Conservation (phyloP, 1,284 basidiomycete genomes). For the Inonotus obliquus region DNA sequence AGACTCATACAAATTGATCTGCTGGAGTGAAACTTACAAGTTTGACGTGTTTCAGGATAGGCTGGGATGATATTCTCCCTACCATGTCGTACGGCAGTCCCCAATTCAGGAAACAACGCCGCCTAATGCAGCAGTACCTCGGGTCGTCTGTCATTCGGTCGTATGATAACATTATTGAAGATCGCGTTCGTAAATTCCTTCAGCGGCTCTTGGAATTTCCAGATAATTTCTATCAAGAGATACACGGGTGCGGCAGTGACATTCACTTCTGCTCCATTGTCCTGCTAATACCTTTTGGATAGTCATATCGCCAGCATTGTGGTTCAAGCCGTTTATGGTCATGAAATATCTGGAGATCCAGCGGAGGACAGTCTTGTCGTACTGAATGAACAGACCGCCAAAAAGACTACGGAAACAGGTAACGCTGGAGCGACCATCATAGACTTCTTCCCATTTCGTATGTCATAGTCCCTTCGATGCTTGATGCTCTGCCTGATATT, state of each 20-base stretch:
- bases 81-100: constrained; percentile 25
- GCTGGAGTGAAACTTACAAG: not conserved
- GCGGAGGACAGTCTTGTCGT: not conserved
- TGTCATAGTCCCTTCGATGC: not conserved
- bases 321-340: constrained; percentile 6
- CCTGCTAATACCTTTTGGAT: constrained; percentile 1
- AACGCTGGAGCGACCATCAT: constrained; percentile 3
- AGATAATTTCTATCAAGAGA: constrained; percentile 20
- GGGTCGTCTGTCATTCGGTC: constrained; percentile 19
- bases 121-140: constrained; percentile 29
- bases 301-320: not conserved
- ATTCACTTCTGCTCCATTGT: not conserved
- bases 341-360: not conserved
- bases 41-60: constrained; percentile 19
- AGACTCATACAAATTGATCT: not conserved
- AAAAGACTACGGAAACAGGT: not conserved
- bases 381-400: not conserved
- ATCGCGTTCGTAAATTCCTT: constrained; percentile 25
- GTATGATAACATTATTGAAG: constrained; percentile 24
- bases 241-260: constrained; percentile 25
- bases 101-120: constrained; percentile 28
- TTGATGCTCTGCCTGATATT: not conserved
- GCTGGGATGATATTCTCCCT: constrained; percentile 24
- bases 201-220: constrained; percentile 23
- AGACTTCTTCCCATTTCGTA: constrained; percentile 12